Conservation (phyloP, 768 basidiomycete genomes). For the Naganishia randhawae region DNA sequence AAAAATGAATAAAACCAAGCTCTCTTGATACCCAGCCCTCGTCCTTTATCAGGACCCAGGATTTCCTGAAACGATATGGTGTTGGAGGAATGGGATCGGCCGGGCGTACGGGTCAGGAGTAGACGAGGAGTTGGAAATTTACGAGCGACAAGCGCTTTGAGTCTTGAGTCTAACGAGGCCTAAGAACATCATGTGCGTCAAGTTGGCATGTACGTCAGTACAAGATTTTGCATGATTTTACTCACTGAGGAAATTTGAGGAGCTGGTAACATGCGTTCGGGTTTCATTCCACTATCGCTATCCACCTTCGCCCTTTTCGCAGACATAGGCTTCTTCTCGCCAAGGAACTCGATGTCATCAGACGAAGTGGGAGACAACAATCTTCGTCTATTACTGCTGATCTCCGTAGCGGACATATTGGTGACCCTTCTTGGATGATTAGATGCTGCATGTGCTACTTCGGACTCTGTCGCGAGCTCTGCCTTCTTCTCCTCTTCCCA, state of each 20-base stretch:
- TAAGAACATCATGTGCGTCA: too few relatives aligned
- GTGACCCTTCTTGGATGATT: not conserved
- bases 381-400: not conserved
- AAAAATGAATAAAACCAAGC: slow-evolving; percentile 26
- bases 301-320: slow-evolving; percentile 3
- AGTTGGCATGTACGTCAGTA: not conserved
- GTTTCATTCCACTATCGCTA: not conserved
- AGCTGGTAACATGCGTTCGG: not conserved
- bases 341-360: slow-evolving; percentile 6
- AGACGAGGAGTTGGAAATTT: slow-evolving; percentile 15
- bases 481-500: slow-evolving; percentile 3
- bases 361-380: not conserved
- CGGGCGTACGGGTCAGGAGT: slow-evolving; percentile 23
- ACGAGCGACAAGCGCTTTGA: not conserved
- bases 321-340: not conserved
- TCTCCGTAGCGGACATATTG: not conserved
- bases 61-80: slow-evolving; percentile 26
- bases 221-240: not conserved
- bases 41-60: slow-evolving; percentile 9
- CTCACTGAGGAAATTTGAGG: not conserved
- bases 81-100: slow-evolving; percentile 13
- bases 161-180: not conserved
- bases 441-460: not conserved
- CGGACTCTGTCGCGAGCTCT: not conserved
- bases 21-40: slow-evolving; percentile 11